Conservation (phyloP, 257 asterid species). For the Salvia hispanica region DNA sequence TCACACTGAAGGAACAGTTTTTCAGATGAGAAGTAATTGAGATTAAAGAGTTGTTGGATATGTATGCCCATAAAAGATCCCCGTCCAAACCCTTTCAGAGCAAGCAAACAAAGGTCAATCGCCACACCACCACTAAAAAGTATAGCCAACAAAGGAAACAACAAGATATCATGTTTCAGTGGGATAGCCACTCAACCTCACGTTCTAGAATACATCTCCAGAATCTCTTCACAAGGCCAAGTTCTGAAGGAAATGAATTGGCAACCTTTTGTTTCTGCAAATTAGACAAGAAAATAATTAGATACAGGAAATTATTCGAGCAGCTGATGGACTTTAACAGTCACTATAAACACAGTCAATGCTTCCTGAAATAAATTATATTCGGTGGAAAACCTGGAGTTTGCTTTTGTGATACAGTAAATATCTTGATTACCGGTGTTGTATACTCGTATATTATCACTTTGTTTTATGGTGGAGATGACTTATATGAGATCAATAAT, state of each 20-base stretch:
- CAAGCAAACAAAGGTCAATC: slow-evolving; percentile 23
- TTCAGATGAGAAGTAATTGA: slow-evolving; percentile 67
- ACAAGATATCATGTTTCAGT: slow-evolving; percentile 31
- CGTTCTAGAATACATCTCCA: slow-evolving; percentile 82
- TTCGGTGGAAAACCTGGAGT: neutral
- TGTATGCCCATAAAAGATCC: slow-evolving; percentile 83
- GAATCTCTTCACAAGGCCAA: slow-evolving; percentile 81
- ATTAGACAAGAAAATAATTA: slow-evolving; percentile 23
- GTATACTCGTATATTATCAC: neutral
- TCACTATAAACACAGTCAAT: neutral
- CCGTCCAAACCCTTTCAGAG: slow-evolving; percentile 52
- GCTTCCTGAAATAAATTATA: neutral
- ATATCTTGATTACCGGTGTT: neutral
- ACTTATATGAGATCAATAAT: neutral
- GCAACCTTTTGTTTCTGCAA: slow-evolving; percentile 78
- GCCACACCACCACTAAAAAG: slow-evolving; percentile 20
- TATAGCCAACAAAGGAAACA: slow-evolving; percentile 16
- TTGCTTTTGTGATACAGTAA: slow-evolving; percentile 5
- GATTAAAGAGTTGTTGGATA: slow-evolving; percentile 55
- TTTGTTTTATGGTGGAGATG: slow-evolving; percentile 1
- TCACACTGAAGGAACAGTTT: slow-evolving; percentile 61
- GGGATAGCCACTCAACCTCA: slow-evolving; percentile 52
- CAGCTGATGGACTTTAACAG: slow-evolving; percentile 13
- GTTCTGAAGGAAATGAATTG: slow-evolving; percentile 74
- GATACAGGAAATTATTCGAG: slow-evolving; percentile 16